These are phyloP conservation scores for Quillaja saponaria DNA, from an alignment of 306 rosid species.

Conservation along the genomic window DNA sequence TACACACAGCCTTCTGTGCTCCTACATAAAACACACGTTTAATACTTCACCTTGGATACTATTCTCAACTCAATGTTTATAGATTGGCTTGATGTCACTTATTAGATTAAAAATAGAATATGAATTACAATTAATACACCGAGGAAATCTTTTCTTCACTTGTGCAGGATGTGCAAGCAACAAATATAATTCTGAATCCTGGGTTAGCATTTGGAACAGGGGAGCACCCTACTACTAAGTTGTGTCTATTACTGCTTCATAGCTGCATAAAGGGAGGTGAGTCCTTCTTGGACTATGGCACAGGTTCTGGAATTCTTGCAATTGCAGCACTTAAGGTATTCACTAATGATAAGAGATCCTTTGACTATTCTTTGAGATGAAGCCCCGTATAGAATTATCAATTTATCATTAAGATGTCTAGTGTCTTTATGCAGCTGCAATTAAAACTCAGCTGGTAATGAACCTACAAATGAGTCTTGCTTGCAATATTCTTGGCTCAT, in stretches of 20 bases:
- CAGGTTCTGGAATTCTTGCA: constrained; percentile 93
- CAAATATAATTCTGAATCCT: constrained; percentile 76
- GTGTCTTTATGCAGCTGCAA: too few species aligned
- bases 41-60: too few species aligned
- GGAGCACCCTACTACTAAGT: constrained; percentile 76
- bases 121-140: neutral
- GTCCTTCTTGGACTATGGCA: constrained; percentile 79
- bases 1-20: neutral
- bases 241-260: constrained; percentile 75
- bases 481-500: constrained; percentile 4
- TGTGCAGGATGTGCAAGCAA: constrained; percentile 67
- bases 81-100: too few species aligned
- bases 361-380: constrained; percentile 18
- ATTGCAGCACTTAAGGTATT: constrained; percentile 83
- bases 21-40: too few species aligned
- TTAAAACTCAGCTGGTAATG: neutral
- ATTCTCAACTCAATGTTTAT: too few species aligned
- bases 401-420: too few species aligned
- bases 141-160: neutral
- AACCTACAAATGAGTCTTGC: constrained; percentile 3
- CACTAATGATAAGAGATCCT: constrained; percentile 8
- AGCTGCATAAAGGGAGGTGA: constrained; percentile 72
- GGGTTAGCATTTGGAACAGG: constrained; percentile 95
- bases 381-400: neutral
- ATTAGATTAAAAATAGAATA: constrained; percentile 1